Conservation (phyloP, 2,329 filamentous ascomycete species). For the Arthrobotrys megalospora region DNA sequence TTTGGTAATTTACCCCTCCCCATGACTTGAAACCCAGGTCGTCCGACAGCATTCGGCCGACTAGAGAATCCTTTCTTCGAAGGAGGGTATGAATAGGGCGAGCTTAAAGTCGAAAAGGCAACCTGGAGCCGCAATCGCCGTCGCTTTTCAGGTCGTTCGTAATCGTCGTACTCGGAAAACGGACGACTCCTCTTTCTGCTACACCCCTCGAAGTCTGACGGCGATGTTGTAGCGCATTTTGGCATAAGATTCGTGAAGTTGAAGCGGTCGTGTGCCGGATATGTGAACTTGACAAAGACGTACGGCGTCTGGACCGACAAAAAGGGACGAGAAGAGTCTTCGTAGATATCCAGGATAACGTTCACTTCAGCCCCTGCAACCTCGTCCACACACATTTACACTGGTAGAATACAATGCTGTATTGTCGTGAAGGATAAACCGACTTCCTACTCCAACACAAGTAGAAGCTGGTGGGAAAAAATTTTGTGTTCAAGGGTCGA, state of each 20-base stretch:
- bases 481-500: slow-evolving; percentile 37
- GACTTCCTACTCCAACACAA: slow-evolving; percentile 12
- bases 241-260: slow-evolving; percentile 48
- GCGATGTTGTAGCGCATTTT: slow-evolving; percentile 39
- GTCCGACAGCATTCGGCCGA: slow-evolving; percentile 37
- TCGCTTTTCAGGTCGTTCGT: slow-evolving; percentile 59
- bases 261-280: slow-evolving; percentile 61
- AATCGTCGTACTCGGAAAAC: slow-evolving; percentile 47
- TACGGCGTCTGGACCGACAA: slow-evolving; percentile 59
- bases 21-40: slow-evolving; percentile 53
- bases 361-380: slow-evolving; percentile 59
- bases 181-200: slow-evolving; percentile 56
- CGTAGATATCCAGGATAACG: slow-evolving; percentile 60
- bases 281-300: slow-evolving; percentile 60
- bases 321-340: slow-evolving; percentile 48
- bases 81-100: slow-evolving; percentile 56
- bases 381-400: slow-evolving; percentile 61
- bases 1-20: slow-evolving; percentile 56
- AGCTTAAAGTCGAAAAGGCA: slow-evolving; percentile 53
- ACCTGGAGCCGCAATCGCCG: slow-evolving; percentile 56
- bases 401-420: slow-evolving; percentile 29
- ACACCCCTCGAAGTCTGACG: slow-evolving; percentile 31
- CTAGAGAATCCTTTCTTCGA: slow-evolving; percentile 52
- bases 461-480: slow-evolving; percentile 4
- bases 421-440: slow-evolving; percentile 22